Evolutionary conservation across 768 basidiomycete species (phyloP).

Genomic region (Fistulinella prunicolor): DNA sequence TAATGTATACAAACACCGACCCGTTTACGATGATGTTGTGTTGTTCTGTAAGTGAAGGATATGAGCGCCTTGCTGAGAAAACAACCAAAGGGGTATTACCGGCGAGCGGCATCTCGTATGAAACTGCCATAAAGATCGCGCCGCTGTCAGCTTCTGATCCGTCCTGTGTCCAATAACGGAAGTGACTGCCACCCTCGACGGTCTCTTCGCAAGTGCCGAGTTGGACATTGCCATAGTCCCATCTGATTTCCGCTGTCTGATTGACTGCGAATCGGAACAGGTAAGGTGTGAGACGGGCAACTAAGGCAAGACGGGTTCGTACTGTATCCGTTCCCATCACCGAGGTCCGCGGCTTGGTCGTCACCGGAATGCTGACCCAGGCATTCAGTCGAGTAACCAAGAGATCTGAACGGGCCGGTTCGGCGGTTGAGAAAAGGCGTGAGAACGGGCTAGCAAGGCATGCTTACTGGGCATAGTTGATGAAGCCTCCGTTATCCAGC

Average conservation of each 20-base stretch:
- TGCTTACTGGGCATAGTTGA: constrained; percentile 79
- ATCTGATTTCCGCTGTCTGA: constrained; percentile 81
- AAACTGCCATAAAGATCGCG: constrained; percentile 72
- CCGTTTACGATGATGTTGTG: constrained; percentile 79
- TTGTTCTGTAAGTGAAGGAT: constrained; percentile 33
- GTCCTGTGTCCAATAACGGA: constrained; percentile 86
- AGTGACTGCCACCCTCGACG: constrained; percentile 81
- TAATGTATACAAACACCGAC: constrained; percentile 28
- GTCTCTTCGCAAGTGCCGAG: constrained; percentile 88
- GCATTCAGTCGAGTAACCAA: constrained; percentile 76
- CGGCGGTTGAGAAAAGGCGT: not conserved
- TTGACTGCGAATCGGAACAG: constrained; percentile 48
- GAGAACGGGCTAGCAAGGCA: not conserved
- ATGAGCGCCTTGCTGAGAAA: no score
- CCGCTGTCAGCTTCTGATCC: constrained; percentile 62
- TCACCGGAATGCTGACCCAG: constrained; percentile 75
- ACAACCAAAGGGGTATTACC: constrained; percentile 38
- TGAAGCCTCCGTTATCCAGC: constrained; percentile 63
- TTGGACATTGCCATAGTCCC: constrained; percentile 75
- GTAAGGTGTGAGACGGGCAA: not conserved
- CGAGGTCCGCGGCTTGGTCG: constrained; percentile 71
- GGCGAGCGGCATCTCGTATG: constrained; percentile 67
- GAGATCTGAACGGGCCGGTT: constrained; percentile 39
- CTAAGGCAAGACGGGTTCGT: constrained; percentile 26
- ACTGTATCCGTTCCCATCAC: constrained; percentile 78